Conservation (phyloP, 345 rosid genomes). For the Eutrema heterophyllum region DNA sequence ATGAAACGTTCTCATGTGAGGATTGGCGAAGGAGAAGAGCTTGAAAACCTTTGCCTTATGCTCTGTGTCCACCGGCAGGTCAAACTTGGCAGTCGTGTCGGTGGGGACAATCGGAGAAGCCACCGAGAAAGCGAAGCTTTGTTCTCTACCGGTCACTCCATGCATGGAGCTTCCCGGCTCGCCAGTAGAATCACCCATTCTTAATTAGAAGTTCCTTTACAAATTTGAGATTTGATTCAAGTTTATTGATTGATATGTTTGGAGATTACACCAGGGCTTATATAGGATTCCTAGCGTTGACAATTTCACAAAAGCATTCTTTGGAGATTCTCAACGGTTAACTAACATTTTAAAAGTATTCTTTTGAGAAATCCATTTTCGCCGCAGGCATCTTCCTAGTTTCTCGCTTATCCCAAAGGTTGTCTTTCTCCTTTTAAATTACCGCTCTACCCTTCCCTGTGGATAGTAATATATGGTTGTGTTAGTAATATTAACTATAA, state of each 20-base stretch:
- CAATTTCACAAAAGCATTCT: neutral
- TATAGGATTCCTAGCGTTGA: constrained; percentile 13
- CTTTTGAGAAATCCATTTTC: constrained; percentile 22
- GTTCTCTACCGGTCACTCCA: constrained; percentile 59
- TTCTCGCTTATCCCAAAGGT: constrained; percentile 27
- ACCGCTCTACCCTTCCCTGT: neutral
- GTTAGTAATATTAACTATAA: neutral
- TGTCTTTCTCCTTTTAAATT: neutral
- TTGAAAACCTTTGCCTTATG: constrained; percentile 65
- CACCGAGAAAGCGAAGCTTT: constrained; percentile 53
- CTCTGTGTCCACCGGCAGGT: constrained; percentile 58
- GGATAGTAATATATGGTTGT: neutral
- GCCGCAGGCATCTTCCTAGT: constrained; percentile 28
- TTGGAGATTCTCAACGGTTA: constrained; percentile 39
- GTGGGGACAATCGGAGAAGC: constrained; percentile 48
- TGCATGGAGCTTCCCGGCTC: constrained; percentile 70
- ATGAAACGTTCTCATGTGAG: constrained; percentile 80
- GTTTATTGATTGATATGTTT: constrained; percentile 1
- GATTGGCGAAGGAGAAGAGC: constrained; percentile 52
- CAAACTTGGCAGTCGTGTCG: constrained; percentile 54
- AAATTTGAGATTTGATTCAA: neutral
- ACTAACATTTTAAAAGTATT: constrained; percentile 1
- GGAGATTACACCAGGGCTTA: neutral
- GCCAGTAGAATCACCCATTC: constrained; percentile 29
- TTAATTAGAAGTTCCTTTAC: neutral